These are phyloP conservation scores for Cnidoscolus chayamansa DNA, from an alignment of 441 rosid species.

Conservation along the genomic window DNA sequence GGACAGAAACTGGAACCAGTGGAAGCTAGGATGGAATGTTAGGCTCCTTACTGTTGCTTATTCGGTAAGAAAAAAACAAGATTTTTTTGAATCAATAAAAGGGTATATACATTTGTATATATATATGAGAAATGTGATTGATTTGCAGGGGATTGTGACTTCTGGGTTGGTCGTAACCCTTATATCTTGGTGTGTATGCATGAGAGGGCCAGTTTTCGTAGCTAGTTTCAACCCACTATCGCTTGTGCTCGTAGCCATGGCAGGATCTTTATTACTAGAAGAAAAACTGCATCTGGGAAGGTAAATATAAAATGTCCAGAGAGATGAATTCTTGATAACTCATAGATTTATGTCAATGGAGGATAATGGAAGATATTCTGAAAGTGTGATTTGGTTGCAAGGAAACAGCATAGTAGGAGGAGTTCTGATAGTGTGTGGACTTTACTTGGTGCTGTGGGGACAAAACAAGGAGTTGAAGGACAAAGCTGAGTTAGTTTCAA, in stretches of 20 bases:
- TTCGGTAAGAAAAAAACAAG: background rate
- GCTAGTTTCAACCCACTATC: conserved; percentile 12
- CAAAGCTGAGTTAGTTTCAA: background rate
- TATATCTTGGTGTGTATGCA: background rate
- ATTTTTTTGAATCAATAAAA: background rate
- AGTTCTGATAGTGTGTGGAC: conserved; percentile 18
- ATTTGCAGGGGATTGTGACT: conserved; percentile 16
- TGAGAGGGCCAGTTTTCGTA: conserved; percentile 20
- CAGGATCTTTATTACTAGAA: conserved; percentile 8
- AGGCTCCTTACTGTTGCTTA: conserved; percentile 17
- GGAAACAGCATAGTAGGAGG: conserved; percentile 19
- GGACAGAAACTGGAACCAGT: conserved; percentile 12
- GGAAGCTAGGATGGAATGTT: conserved; percentile 26
- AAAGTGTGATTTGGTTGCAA: background rate
- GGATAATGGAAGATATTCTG: too few relatives aligned
- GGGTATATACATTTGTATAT: background rate
- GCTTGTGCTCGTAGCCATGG: conserved; percentile 7
- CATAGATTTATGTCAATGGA: too few relatives aligned
- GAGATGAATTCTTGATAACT: too few relatives aligned
- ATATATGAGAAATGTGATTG: background rate
- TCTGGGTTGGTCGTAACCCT: conserved; percentile 6
- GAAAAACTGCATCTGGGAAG: conserved; percentile 21
- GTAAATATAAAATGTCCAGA: background rate
- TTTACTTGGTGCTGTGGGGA: conserved; percentile 23
- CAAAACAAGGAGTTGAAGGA: conserved; percentile 17